A percentile compares a stretch with the other conserved stretches of the same genome.
These are phyloP conservation scores for Fistulifera pelliculosa DNA, from an alignment of 108 stramenopile genomes.

Conservation along the genomic window DNA sequence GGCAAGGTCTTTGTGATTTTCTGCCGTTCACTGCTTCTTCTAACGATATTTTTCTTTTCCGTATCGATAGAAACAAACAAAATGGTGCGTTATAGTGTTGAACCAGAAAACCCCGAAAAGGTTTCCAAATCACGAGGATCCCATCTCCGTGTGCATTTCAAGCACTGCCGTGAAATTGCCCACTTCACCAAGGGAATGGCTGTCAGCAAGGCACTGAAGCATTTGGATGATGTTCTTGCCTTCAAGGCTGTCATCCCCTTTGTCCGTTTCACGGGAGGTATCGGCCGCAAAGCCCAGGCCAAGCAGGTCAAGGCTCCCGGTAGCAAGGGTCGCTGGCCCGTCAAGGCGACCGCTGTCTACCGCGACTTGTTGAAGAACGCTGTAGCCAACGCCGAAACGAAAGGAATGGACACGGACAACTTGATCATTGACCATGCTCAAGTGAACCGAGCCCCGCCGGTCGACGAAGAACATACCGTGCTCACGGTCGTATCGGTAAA, in stretches of 20 bases:
- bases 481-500: conserved; percentile 98
- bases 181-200: conserved; percentile 94
- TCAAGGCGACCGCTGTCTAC: conserved; percentile 95
- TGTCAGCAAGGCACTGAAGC: conserved; percentile 78
- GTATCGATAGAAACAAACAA: too few relatives aligned
- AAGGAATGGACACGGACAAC: conserved; percentile 84
- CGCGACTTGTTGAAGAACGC: conserved; percentile 92
- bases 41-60: too few relatives aligned
- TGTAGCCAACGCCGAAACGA: conserved; percentile 95
- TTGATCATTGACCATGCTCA: conserved; percentile 91
- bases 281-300: conserved; percentile 93
- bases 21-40: too few relatives aligned
- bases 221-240: conserved; percentile 88
- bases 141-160: conserved; percentile 98
- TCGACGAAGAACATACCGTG: conserved; percentile 97
- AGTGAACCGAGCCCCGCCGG: conserved; percentile 95
- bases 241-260: conserved; percentile 96
- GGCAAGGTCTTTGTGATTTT: too few relatives aligned
- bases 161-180: conserved; percentile 97
- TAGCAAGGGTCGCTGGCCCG: conserved; percentile 94
- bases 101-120: conserved; percentile 74
- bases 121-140: conserved; percentile 90
- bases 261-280: conserved; percentile 94
- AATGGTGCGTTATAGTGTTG: conserved; percentile 78
- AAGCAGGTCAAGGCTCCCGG: conserved; percentile 90